Percentiles rank a stretch among this genome's conserved stretches.
phyloP scores from a whole-genome alignment of 805 yeast genomes.

The Phaffomyces thermotolerans region DNA sequence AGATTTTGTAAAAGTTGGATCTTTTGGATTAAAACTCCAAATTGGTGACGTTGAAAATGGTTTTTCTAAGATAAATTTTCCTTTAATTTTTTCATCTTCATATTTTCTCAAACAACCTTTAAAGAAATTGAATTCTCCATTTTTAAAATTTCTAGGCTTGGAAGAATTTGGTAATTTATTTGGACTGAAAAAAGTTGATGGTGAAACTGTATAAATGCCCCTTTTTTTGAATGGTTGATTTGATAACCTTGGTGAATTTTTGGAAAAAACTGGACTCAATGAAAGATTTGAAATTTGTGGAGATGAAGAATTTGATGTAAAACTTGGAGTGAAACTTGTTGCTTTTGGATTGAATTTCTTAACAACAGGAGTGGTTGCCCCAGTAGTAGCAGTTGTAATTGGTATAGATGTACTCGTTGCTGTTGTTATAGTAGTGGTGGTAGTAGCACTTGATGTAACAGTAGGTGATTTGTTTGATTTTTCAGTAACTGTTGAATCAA shows the following conservation, averaged over 20 bases:
- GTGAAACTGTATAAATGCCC: conserved; percentile 5
- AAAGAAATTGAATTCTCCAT: conserved; percentile 22
- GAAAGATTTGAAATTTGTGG: conserved; percentile 5
- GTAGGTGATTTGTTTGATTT: not conserved
- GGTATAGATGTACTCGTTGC: not conserved
- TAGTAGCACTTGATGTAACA: not conserved
- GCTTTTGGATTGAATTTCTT: conserved; percentile 61
- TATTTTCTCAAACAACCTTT: conserved; percentile 20
- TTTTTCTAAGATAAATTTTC: conserved; percentile 42
- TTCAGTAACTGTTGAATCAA: not conserved
- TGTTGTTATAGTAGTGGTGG: conserved; percentile 7
- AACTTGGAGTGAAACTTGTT: conserved; percentile 52
- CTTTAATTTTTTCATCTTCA: conserved; percentile 19
- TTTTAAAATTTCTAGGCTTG: conserved; percentile 19
- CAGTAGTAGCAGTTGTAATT: conserved; percentile 4
- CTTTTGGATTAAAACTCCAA: conserved; percentile 41
- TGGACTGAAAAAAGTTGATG: conserved; percentile 14
- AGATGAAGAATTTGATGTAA: conserved; percentile 10
- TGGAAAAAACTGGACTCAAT: not conserved
- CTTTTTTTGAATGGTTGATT: conserved; percentile 5
- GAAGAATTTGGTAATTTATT: conserved; percentile 22
- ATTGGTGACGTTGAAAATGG: conserved; percentile 74
- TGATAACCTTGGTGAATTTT: conserved; percentile 19
- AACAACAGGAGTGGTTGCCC: conserved; percentile 2
- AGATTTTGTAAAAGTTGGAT: conserved; percentile 39